phyloP scores from a whole-genome alignment of 2,329 filamentous ascomycete genomes.

The Penicillium oxalicum region DNA sequence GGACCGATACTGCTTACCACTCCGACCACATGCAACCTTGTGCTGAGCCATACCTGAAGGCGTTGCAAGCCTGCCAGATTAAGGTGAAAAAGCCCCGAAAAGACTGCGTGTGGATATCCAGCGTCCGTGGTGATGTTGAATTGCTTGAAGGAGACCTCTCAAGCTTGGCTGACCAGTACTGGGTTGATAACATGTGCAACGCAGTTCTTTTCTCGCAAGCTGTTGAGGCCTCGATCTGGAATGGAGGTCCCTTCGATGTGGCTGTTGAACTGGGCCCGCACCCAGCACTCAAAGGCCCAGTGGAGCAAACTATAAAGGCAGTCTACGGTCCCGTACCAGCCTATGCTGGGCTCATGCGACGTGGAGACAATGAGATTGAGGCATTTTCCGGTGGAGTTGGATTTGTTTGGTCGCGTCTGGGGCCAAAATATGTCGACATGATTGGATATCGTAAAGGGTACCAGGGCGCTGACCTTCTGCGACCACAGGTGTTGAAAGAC shows the following conservation, averaged over 20 bases:
- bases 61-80: too few relatives aligned
- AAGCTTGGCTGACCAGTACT: not conserved
- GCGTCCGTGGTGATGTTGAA: not conserved
- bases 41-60: not conserved
- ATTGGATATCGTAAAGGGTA: not conserved
- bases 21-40: not conserved
- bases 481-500: slow-evolving; percentile 12
- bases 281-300: not conserved
- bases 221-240: not conserved
- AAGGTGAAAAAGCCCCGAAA: too few relatives aligned
- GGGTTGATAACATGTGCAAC: not conserved
- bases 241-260: not conserved
- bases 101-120: too few relatives aligned
- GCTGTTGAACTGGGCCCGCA: not conserved
- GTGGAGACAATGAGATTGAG: not conserved
- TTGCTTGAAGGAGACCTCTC: not conserved
- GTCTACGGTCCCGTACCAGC: not conserved
- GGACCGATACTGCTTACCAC: not conserved
- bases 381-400: not conserved
- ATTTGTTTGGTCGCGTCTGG: not conserved
- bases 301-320: not conserved
- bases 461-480: not conserved
- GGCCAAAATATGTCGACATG: not conserved
- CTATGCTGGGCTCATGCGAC: too few relatives aligned
- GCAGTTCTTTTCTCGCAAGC: not conserved